Conservation (phyloP, 2,329 filamentous ascomycete genomes). For the Verticillium nubilum region DNA sequence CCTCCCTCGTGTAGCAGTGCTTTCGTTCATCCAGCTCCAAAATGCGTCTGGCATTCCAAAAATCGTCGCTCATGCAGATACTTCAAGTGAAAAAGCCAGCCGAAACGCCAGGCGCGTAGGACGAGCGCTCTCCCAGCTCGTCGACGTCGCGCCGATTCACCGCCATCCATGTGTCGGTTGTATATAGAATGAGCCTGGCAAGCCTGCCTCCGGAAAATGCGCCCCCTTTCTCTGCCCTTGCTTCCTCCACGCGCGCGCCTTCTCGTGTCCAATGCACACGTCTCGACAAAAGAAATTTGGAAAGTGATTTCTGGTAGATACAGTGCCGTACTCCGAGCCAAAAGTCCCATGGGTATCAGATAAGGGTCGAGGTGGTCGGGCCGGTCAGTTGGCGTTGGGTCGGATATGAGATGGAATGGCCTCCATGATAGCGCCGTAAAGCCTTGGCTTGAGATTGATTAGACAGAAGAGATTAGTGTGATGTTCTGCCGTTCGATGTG, state of each 20-base stretch:
- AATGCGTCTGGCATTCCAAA: conserved; percentile 7
- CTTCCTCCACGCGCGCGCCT: not conserved
- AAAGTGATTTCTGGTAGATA: not conserved
- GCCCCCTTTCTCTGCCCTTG: not conserved
- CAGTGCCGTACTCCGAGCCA: not conserved
- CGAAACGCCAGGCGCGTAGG: conserved; percentile 8
- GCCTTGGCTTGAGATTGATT: not conserved
- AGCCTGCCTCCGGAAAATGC: not conserved
- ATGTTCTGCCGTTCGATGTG: conserved; percentile 2
- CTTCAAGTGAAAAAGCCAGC: conserved; percentile 6
- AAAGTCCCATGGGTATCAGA: not conserved
- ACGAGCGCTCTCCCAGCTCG: conserved; percentile 5
- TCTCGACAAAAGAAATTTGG: not conserved
- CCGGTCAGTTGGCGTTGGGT: not conserved
- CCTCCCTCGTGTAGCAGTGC: not conserved
- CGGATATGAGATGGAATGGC: not conserved
- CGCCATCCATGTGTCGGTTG: conserved; percentile 1
- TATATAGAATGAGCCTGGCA: not conserved
- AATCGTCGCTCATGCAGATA: conserved; percentile 14
- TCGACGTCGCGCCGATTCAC: not conserved
- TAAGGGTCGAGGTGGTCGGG: not conserved
- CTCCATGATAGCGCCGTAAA: not conserved
- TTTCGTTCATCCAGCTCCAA: not conserved
- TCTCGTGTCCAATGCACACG: not conserved
- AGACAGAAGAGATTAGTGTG: not conserved